Evolutionary conservation across 2,329 filamentous ascomycete genomes (phyloP), one percentile per base, ranked within the genome.

Genomic region (Monosporascus cannonballus): DNA sequence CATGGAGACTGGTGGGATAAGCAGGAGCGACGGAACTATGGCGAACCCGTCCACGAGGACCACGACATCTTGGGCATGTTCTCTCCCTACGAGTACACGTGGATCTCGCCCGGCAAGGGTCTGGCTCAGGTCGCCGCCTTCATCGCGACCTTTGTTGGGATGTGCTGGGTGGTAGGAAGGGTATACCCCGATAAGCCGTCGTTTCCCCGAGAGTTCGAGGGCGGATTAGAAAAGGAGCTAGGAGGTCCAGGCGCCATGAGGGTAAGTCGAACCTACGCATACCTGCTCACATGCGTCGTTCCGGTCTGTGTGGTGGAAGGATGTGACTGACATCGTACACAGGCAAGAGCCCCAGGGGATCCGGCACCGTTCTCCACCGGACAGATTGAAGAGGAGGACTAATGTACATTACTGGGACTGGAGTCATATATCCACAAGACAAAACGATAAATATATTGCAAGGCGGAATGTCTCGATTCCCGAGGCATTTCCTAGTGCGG

Each of bases 1-100:
- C 83, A 97, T 70, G 93, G 74, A 68, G 86, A 90, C 68, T 99
- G 91, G 90, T 97, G 91, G 90, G 93, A 99, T 74, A 88, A 91
- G 72, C 94, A 99, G 76, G 94, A 97, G 73, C 86, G 92, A 69
- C 85, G 94, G 66, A 97, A 99, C 80, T 97, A 89, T 70, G 92
- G 92, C 72, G 95, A 99, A 73, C 90, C 93, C 14, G 84, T 96
- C 50, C 93, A 99, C 72, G 95, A 99, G 73, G 94, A 99, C 72
- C 88, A 96, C 72, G 95, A 99, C 70, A 80, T 91, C 53, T 79
- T 97, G 53, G 92, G 91, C 63, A 87, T 96, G 59, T 93, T 99
- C 74, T 87, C 89, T 49, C 84, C 90, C 2, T 85, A 94, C 70
- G 86, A 92, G 65, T 97, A 99, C 76, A 94, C 85, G 52, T 93